Base-by-base conservation (phyloP, 2,329 filamentous ascomycete genomes). In the Tolypocladium amazonense region DNA sequence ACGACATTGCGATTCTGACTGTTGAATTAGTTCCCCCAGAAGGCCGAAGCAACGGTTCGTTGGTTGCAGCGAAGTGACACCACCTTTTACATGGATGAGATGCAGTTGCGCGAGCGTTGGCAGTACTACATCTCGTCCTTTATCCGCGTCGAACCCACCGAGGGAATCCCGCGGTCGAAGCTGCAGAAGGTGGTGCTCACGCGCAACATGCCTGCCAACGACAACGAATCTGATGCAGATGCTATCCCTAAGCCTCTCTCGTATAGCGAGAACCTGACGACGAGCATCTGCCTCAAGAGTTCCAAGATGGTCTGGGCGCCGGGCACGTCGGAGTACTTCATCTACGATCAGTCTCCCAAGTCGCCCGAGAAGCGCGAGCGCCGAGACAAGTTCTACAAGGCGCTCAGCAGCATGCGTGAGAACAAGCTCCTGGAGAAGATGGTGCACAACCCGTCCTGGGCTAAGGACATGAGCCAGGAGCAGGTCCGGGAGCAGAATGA, bases 111-210 rank as follows among this genome's bases (percentile, higher is more conserved):
- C 60, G 87, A 91, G 63, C 82, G 86, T 45, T 99, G 94, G 94
- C 90, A 93, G 67, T 96, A 95, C 76, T 99, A 99, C 71, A 90
- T 96, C 60, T 92, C 93, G 23, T 92, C 92, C 0, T 97, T 89
- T 73, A 89, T 91, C 65, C 90, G 91, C 63, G 83, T 92, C 30
- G 91, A 96, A 69, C 89, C 90, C 2, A 99, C 94, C 0, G 90
- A 94, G 73, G 89, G 89, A 18, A 81, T 94, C 3, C 77, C 81
- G 8, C 79, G 86, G 56, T 80, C 81, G 7, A 83, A 82, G 56
- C 80, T 91, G 67, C 84, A 82, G 62, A 88, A 86, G 74, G 81
- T 85, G 5, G 84, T 92, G 60, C 79, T 93, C 20, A 82, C 84
- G 57, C 87, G 89, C 60, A 92, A 89, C 71, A 76, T 91, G 43